Evolutionary conservation across 1,284 basidiomycete genomes (phyloP).

Genomic region (Phlebopus sp.): DNA sequence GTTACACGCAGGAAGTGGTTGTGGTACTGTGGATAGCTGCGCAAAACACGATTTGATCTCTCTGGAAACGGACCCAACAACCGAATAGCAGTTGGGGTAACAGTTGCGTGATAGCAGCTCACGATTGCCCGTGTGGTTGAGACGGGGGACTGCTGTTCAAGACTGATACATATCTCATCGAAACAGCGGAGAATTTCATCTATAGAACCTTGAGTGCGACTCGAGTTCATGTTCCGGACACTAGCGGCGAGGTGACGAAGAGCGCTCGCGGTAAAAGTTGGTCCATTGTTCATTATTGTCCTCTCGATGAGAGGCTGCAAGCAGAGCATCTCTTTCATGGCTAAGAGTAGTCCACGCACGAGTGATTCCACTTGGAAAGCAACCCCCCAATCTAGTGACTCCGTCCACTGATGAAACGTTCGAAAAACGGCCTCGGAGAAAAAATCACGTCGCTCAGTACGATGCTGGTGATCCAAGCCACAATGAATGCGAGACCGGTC

Average conservation of each 20-base stretch:
- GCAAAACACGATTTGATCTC: conserved; percentile 63
- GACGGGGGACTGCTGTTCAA: background rate
- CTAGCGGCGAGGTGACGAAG: background rate
- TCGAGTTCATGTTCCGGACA: background rate
- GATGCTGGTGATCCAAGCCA: conserved; percentile 33
- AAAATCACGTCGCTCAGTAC: conserved; percentile 38
- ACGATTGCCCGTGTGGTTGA: conserved; percentile 14
- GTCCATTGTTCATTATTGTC: conserved; percentile 15
- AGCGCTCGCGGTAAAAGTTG: background rate
- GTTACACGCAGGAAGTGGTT: conserved; percentile 62
- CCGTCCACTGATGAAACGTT: conserved; percentile 36
- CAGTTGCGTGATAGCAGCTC: conserved; percentile 42
- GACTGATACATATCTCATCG: background rate
- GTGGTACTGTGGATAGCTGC: conserved; percentile 40
- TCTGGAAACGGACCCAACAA: conserved; percentile 64
- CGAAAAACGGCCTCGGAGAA: conserved; percentile 40
- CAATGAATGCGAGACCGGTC: background rate
- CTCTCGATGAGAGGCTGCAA: conserved; percentile 38
- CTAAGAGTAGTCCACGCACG: conserved; percentile 39
- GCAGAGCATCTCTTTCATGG: conserved; percentile 45
- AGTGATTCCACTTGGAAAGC: conserved; percentile 57
- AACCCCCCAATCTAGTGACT: conserved; percentile 45
- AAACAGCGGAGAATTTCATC: background rate
- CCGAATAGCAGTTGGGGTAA: conserved; percentile 58
- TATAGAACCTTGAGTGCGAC: background rate